Base-by-base conservation (phyloP, 2,329 filamentous ascomycete species). In the Rhytidhysteron rufulum region DNA sequence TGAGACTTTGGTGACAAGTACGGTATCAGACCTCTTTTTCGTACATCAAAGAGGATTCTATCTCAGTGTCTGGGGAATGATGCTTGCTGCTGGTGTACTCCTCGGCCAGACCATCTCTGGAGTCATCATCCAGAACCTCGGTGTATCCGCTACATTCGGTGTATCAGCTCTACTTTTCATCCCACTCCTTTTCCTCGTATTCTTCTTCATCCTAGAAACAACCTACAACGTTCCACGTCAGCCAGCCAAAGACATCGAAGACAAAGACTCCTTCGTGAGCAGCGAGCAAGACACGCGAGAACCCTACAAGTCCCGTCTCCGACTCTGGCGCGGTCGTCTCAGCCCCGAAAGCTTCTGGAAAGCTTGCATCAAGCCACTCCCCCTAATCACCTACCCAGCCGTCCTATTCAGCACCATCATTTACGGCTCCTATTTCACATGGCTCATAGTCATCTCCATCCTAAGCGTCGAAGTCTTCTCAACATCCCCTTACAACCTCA, bases 401-500 rank as follows among this genome's bases (percentile, higher is more conserved):
- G 88, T 96, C 46, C 67, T 95, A 16, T 95, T 89, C 86, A 76
- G 75, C 10, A 80, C 77, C 48, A 70, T 96, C 5, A 86, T 89
- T 27, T 90, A 95, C 70, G 89, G 89, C 4, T 80, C 86, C 2
- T 80, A 95, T 62, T 95, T 96, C 57, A 89, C 89, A 42, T 96
- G 90, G 90, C 94, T 90, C 2, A 86, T 96, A 13, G 88, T 95
- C 58, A 93, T 61, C 47, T 90, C 88, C 33, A 86, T 95, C 40
- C 84, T 95, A 43, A 73, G 95, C n/a, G 88, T 85, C n/a, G 80
- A 84, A 42, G 81, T 94, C 52, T 94, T 95, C 69, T 75, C 91
- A 20, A 82, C 83, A 1, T 83, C 85, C 2, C 89, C 89, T 0
- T 78, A 91, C 35, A 88, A 80, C 68, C 95, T 90, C 76, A 75